phyloP scores from a whole-genome alignment of 2,329 filamentous ascomycete species.

The Tolypocladium pustulatum region DNA sequence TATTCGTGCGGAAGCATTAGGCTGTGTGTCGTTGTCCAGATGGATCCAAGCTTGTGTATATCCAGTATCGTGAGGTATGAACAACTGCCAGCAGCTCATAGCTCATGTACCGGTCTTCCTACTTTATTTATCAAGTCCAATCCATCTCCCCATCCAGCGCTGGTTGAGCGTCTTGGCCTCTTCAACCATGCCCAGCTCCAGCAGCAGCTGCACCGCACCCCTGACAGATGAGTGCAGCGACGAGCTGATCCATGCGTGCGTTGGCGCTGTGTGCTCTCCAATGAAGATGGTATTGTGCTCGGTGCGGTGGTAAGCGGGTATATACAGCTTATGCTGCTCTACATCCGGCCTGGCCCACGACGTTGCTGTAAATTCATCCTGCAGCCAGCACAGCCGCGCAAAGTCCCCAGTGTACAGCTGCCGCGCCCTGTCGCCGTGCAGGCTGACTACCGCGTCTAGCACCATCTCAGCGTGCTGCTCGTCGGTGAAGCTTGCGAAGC shows the following conservation, averaged over 20 bases:
- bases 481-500: slow-evolving; percentile 3
- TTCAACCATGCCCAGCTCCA: slow-evolving; percentile 20
- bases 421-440: slow-evolving; percentile 27
- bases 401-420: slow-evolving; percentile 48
- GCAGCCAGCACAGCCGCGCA: slow-evolving; percentile 48
- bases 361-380: slow-evolving; percentile 44
- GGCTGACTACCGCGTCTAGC: slow-evolving; percentile 1
- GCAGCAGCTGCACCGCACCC: slow-evolving; percentile 42
- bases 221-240: slow-evolving; percentile 28
- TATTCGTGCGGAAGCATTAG: too few relatives aligned
- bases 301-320: slow-evolving; percentile 50
- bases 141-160: slow-evolving; percentile 52
- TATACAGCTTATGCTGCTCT: slow-evolving; percentile 46
- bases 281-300: slow-evolving; percentile 32
- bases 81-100: background rate
- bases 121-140: slow-evolving; percentile 1
- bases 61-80: background rate
- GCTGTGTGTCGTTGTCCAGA: too few relatives aligned
- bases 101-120: background rate
- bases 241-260: slow-evolving; percentile 40
- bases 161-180: slow-evolving; percentile 47
- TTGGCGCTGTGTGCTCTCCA: slow-evolving; percentile 34
- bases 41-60: too few relatives aligned
- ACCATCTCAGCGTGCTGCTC: slow-evolving; percentile 2
- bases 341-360: slow-evolving; percentile 41